These are phyloP conservation scores for Fraxinus baroniana DNA, from an alignment of 305 asterid species.

Conservation along the genomic window DNA sequence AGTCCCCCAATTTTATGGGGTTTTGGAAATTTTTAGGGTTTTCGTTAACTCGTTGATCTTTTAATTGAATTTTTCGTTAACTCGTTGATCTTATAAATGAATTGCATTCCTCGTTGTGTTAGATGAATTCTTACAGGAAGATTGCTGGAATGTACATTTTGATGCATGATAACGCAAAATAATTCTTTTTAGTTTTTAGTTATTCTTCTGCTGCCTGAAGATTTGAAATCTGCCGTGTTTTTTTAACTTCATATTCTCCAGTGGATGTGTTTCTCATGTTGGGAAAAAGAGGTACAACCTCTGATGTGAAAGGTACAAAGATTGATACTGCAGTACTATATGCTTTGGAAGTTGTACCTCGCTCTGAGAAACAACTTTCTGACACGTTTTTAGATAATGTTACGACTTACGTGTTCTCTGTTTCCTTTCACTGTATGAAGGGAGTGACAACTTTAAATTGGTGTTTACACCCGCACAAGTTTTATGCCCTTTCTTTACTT, in stretches of 20 bases:
- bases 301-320: neutral
- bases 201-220: neutral
- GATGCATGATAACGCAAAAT: constrained; percentile 26
- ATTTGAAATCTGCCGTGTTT: neutral
- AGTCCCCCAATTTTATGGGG: neutral
- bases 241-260: neutral
- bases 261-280: neutral
- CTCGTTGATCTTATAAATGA: constrained; percentile 7
- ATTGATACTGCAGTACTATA: neutral
- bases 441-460: neutral
- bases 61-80: constrained; percentile 24
- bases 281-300: neutral
- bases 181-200: neutral
- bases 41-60: constrained; percentile 9
- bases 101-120: constrained; percentile 3
- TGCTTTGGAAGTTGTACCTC: neutral
- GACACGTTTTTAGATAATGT: neutral
- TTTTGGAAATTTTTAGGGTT: constrained; percentile 7
- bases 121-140: constrained; percentile 6
- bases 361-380: neutral
- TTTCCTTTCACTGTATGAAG: neutral
- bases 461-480: neutral
- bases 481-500: neutral
- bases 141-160: constrained; percentile 21
- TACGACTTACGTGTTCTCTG: neutral